Evolutionary conservation across 2,329 filamentous ascomycete species (phyloP).

Genomic region (Thelonectria blattea): DNA sequence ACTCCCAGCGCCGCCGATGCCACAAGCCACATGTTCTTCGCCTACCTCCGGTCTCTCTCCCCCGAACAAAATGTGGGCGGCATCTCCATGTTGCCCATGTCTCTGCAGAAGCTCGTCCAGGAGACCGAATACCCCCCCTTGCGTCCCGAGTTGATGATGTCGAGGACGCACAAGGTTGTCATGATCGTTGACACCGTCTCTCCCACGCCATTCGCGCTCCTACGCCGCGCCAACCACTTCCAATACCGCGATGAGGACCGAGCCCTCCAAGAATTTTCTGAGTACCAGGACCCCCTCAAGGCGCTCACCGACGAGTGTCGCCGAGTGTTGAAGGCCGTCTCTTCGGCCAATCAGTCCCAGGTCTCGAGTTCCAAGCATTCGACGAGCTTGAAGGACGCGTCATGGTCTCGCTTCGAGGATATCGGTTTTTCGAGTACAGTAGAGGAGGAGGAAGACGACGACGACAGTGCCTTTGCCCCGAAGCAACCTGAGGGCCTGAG

Average conservation of each 20-base stretch:
- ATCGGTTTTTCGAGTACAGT: slow-evolving; percentile 83
- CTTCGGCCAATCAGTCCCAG: slow-evolving; percentile 84
- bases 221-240: slow-evolving; percentile 92
- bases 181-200: slow-evolving; percentile 98
- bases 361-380: slow-evolving; percentile 73
- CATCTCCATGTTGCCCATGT: slow-evolving; percentile 86
- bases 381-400: slow-evolving; percentile 79
- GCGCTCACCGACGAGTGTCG: slow-evolving; percentile 93
- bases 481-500: slow-evolving; percentile 59
- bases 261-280: slow-evolving; percentile 83
- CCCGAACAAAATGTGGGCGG: slow-evolving; percentile 80
- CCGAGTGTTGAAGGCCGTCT: slow-evolving; percentile 87
- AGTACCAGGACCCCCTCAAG: slow-evolving; percentile 86
- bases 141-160: slow-evolving; percentile 75
- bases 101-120: slow-evolving; percentile 86
- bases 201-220: slow-evolving; percentile 87
- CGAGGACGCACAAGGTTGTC: slow-evolving; percentile 84
- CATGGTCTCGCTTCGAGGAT: slow-evolving; percentile 97
- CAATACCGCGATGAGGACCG: slow-evolving; percentile 89
- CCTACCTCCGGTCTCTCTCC: slow-evolving; percentile 87
- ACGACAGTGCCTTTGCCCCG: slow-evolving; percentile 53
- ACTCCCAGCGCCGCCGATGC: slow-evolving; percentile 82
- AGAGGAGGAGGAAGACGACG: slow-evolving; percentile 73
- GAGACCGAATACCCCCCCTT: slow-evolving; percentile 95
- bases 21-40: slow-evolving; percentile 96